Evolutionary conservation across 352 stramenopile species (phyloP).

Genomic region (Globisporangium paddicum): DNA sequence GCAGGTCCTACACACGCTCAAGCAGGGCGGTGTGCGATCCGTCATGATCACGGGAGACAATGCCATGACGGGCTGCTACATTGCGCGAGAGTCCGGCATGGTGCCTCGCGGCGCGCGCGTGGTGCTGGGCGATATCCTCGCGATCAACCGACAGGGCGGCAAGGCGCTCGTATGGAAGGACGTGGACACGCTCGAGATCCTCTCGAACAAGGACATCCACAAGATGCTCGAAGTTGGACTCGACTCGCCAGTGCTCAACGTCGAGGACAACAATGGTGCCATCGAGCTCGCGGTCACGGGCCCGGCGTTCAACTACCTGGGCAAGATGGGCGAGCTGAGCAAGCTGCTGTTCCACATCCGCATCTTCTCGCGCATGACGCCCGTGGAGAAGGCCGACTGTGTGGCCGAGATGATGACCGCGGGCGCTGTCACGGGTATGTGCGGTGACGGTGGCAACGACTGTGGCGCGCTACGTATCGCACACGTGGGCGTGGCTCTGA

Average conservation of each 20-base stretch:
- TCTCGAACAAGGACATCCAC: slow-evolving; percentile 27
- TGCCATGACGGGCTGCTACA: slow-evolving; percentile 44
- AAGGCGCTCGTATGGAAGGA: slow-evolving; percentile 39
- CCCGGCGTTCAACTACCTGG: slow-evolving; percentile 27
- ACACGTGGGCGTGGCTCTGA: slow-evolving; percentile 77
- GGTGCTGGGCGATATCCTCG: slow-evolving; percentile 35
- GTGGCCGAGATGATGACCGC: slow-evolving; percentile 35
- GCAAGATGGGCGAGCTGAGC: slow-evolving; percentile 22
- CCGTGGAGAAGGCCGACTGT: slow-evolving; percentile 32
- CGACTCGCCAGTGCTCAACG: neutral
- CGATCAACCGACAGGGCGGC: slow-evolving; percentile 18
- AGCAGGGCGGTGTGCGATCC: slow-evolving; percentile 48
- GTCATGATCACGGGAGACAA: slow-evolving; percentile 87
- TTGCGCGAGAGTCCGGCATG: slow-evolving; percentile 41
- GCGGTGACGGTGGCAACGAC: slow-evolving; percentile 70
- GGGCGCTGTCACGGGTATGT: slow-evolving; percentile 48
- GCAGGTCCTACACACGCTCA: slow-evolving; percentile 57
- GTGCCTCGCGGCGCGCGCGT: slow-evolving; percentile 22
- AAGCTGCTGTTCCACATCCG: slow-evolving; percentile 34
- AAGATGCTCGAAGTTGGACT: slow-evolving; percentile 16
- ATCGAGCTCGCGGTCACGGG: slow-evolving; percentile 43
- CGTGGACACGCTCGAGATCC: slow-evolving; percentile 34
- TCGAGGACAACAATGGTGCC: neutral
- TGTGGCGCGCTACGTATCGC: slow-evolving; percentile 72
- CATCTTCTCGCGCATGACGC: slow-evolving; percentile 53